A percentile compares a stretch with the other conserved stretches of the same genome.
Conservation (phyloP, 2,329 filamentous ascomycete species). For the Tetracladium maxilliforme region DNA sequence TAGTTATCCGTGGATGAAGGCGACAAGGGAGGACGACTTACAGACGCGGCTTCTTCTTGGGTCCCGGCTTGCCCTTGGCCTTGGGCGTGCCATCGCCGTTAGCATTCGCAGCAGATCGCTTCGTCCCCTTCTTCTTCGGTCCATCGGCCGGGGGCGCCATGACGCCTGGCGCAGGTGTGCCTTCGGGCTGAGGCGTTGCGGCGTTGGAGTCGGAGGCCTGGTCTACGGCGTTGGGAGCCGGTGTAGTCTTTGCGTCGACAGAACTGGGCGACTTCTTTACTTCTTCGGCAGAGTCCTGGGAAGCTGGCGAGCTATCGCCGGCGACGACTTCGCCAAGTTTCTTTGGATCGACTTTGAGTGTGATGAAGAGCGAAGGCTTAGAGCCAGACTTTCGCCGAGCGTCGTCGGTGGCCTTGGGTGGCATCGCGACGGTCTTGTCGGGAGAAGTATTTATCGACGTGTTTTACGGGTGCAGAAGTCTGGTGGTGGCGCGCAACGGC, state of each 20-base stretch:
- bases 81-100: slow-evolving; percentile 57
- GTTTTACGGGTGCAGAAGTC: too few relatives aligned
- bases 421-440: slow-evolving; percentile 8
- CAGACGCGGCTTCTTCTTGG: slow-evolving; percentile 92
- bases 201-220: slow-evolving; percentile 40
- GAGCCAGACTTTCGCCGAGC: slow-evolving; percentile 11
- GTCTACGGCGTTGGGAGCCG: slow-evolving; percentile 18
- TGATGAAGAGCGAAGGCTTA: slow-evolving; percentile 26
- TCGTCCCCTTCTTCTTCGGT: slow-evolving; percentile 58
- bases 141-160: slow-evolving; percentile 48
- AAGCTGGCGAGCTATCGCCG: slow-evolving; percentile 21
- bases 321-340: slow-evolving; percentile 34
- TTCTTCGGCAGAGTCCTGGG: slow-evolving; percentile 25
- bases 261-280: slow-evolving; percentile 22
- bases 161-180: slow-evolving; percentile 35
- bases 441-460: too few relatives aligned
- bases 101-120: slow-evolving; percentile 49
- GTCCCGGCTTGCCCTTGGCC: slow-evolving; percentile 73
- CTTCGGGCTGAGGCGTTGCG: slow-evolving; percentile 39
- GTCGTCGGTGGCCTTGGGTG: slow-evolving; percentile 8
- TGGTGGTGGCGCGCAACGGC: too few relatives aligned
- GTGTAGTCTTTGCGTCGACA: slow-evolving; percentile 22
- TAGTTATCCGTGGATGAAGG: slow-evolving; percentile 9
- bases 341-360: slow-evolving; percentile 33
- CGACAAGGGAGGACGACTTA: slow-evolving; percentile 35